Evolutionary conservation across 208 protist genomes (phyloP), one percentile per base, ranked within the genome.

Genomic region (Vickermania ingenoplastis): DNA sequence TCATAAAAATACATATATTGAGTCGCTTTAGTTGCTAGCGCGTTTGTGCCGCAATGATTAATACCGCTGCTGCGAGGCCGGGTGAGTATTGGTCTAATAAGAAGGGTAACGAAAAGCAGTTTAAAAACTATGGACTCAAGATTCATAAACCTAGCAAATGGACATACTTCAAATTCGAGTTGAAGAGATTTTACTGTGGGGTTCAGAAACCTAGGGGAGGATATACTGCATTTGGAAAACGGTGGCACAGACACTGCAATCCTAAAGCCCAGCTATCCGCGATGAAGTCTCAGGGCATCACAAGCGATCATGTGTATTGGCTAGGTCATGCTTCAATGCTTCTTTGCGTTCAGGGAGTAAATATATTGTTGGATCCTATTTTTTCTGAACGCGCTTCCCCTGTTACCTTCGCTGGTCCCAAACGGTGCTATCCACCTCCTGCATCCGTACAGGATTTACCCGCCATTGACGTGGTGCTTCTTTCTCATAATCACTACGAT

Each of bases 401-500:
- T 2, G 7, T 87, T n/a, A 67, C 62, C 11, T 90, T 81, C 50
- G 51, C 54, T 2, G 89, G 85, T 1, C 81, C 81, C 24, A n/a
- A 41, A 13, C 64, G 73, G 21, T 50, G 72, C 22, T 73, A 68
- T 28, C 69, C 75, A 11, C 63, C 77, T 0, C 49, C 71, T 17
- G 63, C 73, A 1, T 63, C 67, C 2, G 50, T 83, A 0, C 65
- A 56, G 5, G 73, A 92, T 49, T 70, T 93, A 26, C 85, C 87
- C n/a, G 50, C 27, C 1, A 62, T 92, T 2, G 74, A 96, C 69
- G 79, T 91, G 27, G 71, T 92, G 17, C 60, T 81, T 24, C 31
- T 96, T 22, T 88, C 77, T 26, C 90, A 96, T 71, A 89, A 92
- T 63, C 90, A 96, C 71, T 94, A 89, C 67, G 90, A 96, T 58